A percentile compares a stretch with the other conserved stretches of the same genome.
These are phyloP conservation scores for Laetiporus sulphureus DNA, from an alignment of 1,284 basidiomycete genomes.

Conservation along the genomic window DNA sequence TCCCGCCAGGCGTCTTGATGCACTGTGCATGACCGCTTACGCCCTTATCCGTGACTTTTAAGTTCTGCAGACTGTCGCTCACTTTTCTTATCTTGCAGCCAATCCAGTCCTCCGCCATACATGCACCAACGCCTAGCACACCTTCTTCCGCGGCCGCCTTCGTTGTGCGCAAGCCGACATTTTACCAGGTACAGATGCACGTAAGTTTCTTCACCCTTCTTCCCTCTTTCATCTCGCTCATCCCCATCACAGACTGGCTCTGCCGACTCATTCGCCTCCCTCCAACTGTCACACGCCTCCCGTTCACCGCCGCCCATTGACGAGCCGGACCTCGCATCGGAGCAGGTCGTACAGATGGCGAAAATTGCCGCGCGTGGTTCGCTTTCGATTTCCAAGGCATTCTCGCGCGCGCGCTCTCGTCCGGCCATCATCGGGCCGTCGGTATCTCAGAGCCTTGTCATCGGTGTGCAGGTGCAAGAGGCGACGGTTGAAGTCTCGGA, in stretches of 20 bases:
- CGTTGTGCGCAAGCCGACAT: conserved; percentile 18
- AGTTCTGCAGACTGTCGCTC: too few relatives aligned
- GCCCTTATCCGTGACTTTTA: too few relatives aligned
- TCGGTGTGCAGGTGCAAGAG: conserved; percentile 55
- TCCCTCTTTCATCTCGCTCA: conserved; percentile 10
- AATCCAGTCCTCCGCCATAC: background rate
- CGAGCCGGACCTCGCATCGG: conserved; percentile 36
- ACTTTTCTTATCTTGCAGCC: too few relatives aligned
- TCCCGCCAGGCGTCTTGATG: too few relatives aligned
- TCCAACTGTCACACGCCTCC: conserved; percentile 22
- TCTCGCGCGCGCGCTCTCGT: conserved; percentile 36
- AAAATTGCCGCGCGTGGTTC: conserved; percentile 45
- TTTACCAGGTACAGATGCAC: conserved; percentile 44
- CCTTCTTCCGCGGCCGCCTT: conserved; percentile 10
- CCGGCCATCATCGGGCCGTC: conserved; percentile 18
- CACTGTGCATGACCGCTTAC: too few relatives aligned
- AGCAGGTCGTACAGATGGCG: conserved; percentile 50
- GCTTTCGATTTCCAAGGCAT: conserved; percentile 43
- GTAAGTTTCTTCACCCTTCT: conserved; percentile 25
- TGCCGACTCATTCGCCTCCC: conserved; percentile 45
- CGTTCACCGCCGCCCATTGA: conserved; percentile 20
- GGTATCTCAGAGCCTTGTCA: conserved; percentile 29
- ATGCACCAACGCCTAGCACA: background rate
- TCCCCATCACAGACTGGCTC: conserved; percentile 34
- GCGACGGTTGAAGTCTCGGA: conserved; percentile 18